These are phyloP conservation scores for Sistotremastrum niveocremeum DNA, from an alignment of 768 basidiomycete genomes.

Conservation along the genomic window DNA sequence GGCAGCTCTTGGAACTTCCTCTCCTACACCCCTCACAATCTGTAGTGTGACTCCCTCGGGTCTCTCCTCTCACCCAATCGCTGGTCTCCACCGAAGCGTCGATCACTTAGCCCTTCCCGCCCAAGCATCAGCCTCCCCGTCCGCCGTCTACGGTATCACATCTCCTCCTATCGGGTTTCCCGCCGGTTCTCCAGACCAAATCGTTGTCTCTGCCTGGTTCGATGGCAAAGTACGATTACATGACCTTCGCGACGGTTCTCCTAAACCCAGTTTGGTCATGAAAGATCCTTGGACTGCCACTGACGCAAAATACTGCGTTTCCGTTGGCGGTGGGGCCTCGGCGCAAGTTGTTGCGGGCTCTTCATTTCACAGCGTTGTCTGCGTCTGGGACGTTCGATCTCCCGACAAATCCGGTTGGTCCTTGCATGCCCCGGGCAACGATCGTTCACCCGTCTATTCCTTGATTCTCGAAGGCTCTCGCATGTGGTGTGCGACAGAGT, in stretches of 20 bases:
- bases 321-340: slow-evolving; percentile 56
- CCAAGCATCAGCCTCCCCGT: slow-evolving; percentile 13
- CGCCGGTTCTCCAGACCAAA: slow-evolving; percentile 49
- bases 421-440: slow-evolving; percentile 68
- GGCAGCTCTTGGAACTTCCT: slow-evolving; percentile 56
- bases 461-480: slow-evolving; percentile 65
- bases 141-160: slow-evolving; percentile 65
- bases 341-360: slow-evolving; percentile 63
- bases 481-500: slow-evolving; percentile 66
- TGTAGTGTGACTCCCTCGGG: slow-evolving; percentile 36
- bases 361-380: slow-evolving; percentile 62
- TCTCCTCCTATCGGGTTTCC: slow-evolving; percentile 46
- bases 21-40: slow-evolving; percentile 42
- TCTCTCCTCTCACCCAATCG: slow-evolving; percentile 33
- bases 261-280: slow-evolving; percentile 47
- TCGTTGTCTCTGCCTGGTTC: slow-evolving; percentile 72
- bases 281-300: slow-evolving; percentile 47
- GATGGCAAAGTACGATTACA: slow-evolving; percentile 62
- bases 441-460: slow-evolving; percentile 65
- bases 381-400: slow-evolving; percentile 69
- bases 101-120: slow-evolving; percentile 19
- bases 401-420: slow-evolving; percentile 50
- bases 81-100: slow-evolving; percentile 21
- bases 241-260: slow-evolving; percentile 44
- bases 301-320: slow-evolving; percentile 65